Evolutionary conservation across 768 basidiomycete genomes (phyloP).

Genomic region (Ramaria sp.): DNA sequence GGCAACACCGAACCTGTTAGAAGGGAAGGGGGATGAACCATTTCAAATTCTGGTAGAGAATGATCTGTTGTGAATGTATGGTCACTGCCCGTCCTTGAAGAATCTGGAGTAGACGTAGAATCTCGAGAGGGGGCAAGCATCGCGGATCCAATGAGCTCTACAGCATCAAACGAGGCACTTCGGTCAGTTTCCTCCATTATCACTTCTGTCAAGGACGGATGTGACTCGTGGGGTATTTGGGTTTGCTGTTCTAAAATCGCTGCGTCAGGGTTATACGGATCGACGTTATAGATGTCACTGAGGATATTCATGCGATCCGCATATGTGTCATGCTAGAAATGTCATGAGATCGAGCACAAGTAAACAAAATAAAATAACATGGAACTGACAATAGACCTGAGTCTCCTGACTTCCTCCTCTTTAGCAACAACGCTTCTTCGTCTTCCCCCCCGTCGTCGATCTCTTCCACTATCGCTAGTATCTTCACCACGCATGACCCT

Average conservation of each 20-base stretch:
- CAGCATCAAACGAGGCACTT: conserved; percentile 18
- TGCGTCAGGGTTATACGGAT: conserved; percentile 52
- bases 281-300: conserved; percentile 81
- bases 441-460: conserved; percentile 38
- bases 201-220: conserved; percentile 14
- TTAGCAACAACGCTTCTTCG: conserved; percentile 79
- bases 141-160: conserved; percentile 35
- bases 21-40: conserved; percentile 9
- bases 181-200: conserved; percentile 6
- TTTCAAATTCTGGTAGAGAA: conserved; percentile 7
- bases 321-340: conserved; percentile 79
- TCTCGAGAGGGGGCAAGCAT: conserved; percentile 24
- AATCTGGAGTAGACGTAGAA: conserved; percentile 19
- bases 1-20: not conserved
- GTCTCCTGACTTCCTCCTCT: conserved; percentile 77
- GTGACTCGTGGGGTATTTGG: conserved; percentile 13
- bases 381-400: conserved; percentile 78
- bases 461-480: conserved; percentile 48
- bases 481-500: conserved; percentile 80
- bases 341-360: conserved; percentile 10
- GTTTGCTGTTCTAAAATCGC: conserved; percentile 26
- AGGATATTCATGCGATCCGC: conserved; percentile 91
- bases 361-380: conserved; percentile 5
- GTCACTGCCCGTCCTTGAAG: conserved; percentile 4
- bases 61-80: conserved; percentile 1